Evolutionary conservation across 2,329 filamentous ascomycete genomes (phyloP).

Genomic region (Cercospora citrullina): DNA sequence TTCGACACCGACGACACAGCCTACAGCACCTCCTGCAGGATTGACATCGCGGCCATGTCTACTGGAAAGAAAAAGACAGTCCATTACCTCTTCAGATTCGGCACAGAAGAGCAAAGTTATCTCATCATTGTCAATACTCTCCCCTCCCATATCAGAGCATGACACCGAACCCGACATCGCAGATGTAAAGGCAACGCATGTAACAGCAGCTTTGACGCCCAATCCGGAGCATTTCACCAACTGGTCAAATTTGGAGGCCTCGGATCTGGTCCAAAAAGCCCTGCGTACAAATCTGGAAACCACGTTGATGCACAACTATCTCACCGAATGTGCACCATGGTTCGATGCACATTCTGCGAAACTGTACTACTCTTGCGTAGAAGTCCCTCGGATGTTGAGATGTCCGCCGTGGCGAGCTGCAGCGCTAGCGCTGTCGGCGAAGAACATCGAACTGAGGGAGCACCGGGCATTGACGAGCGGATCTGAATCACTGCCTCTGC

Average conservation of each 20-base stretch:
- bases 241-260: conserved; percentile 18
- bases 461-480: conserved; percentile 11
- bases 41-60: neutral
- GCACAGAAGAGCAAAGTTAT: neutral
- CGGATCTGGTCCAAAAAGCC: conserved; percentile 19
- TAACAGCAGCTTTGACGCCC: conserved; percentile 13
- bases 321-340: conserved; percentile 20
- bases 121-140: neutral
- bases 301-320: conserved; percentile 21
- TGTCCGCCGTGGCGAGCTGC: conserved; percentile 23
- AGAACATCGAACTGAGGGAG: conserved; percentile 20
- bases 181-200: conserved; percentile 2
- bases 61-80: neutral
- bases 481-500: conserved; percentile 16
- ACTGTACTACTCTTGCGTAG: conserved; percentile 19
- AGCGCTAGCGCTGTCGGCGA: conserved; percentile 19
- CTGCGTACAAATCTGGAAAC: conserved; percentile 17
- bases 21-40: neutral
- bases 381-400: conserved; percentile 17
- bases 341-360: conserved; percentile 19
- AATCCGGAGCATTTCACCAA: conserved; percentile 17
- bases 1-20: neutral
- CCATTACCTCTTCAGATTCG: neutral
- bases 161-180: conserved; percentile 3
- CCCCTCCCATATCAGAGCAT: neutral